phyloP scores from a whole-genome alignment of 148 eudicot genomes.

The Suaeda aralocaspica region DNA sequence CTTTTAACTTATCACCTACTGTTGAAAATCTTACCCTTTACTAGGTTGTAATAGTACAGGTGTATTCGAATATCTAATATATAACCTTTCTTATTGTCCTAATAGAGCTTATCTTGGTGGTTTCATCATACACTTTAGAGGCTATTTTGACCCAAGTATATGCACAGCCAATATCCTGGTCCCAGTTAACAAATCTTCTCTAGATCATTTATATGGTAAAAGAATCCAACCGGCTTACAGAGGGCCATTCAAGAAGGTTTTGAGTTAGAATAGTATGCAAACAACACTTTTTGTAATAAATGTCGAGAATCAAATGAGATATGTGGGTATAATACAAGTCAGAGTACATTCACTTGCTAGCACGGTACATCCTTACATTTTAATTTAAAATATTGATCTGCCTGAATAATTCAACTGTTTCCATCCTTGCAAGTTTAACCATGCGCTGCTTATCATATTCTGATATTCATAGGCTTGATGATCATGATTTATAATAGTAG shows the following conservation, averaged over 20 bases:
- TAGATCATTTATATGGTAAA: conserved; percentile 2
- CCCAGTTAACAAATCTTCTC: conserved; percentile 7
- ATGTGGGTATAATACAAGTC: conserved; percentile 41
- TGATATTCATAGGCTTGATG: no score
- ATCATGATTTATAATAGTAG: no score
- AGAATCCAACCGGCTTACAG: background rate
- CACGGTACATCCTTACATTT: no score
- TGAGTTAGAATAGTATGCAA: conserved; percentile 41
- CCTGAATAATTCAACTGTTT: no score
- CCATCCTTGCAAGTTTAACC: no score
- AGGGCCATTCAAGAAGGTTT: conserved; percentile 37
- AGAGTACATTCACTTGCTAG: conserved; percentile 36
- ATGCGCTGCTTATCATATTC: no score
- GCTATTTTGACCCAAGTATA: background rate
- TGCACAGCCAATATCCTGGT: conserved; percentile 11
- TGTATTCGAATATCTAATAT: background rate
- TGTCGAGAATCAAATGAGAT: conserved; percentile 40
- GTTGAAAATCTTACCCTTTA: conserved; percentile 32
- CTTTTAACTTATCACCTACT: conserved; percentile 17
- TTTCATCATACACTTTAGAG: background rate
- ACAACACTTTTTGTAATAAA: conserved; percentile 20
- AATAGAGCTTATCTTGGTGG: background rate
- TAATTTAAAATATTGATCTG: no score
- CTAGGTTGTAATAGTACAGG: conserved; percentile 33
- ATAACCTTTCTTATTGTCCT: conserved; percentile 10